phyloP scores from a whole-genome alignment of 148 eudicot species.

The Nyssa sinensis region DNA sequence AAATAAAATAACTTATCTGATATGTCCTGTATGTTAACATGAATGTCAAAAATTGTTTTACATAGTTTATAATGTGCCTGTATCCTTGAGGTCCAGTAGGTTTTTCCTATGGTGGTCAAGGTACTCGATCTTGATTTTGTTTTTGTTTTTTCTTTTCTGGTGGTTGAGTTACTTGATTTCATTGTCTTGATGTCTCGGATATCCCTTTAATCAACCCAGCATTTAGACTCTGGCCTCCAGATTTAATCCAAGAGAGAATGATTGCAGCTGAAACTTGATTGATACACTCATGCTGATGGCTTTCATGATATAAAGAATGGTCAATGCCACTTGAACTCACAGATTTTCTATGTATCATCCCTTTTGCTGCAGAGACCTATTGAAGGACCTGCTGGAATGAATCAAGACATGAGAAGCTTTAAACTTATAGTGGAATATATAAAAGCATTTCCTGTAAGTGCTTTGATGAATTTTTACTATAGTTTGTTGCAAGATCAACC shows the following conservation, averaged over 20 bases:
- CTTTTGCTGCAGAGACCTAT: conserved; percentile 56
- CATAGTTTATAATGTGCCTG: no score
- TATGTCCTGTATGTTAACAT: no score
- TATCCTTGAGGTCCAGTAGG: no score
- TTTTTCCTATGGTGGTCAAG: no score
- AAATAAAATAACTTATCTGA: no score
- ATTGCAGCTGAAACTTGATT: conserved; percentile 1
- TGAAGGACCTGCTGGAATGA: conserved; percentile 59
- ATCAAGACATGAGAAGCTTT: conserved; percentile 86
- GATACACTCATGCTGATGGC: neutral
- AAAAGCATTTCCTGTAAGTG: conserved; percentile 91
- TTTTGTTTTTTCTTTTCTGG: neutral
- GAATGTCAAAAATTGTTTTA: no score
- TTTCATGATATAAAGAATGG: neutral
- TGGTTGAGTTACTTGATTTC: neutral
- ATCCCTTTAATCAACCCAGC: neutral
- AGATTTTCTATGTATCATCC: conserved; percentile 10
- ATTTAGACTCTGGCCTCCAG: conserved; percentile 11
- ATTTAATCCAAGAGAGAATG: neutral
- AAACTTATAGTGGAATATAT: conserved; percentile 80
- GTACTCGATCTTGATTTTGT: neutral
- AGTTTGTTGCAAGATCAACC: neutral
- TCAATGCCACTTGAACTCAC: conserved; percentile 5
- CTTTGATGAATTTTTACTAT: neutral
- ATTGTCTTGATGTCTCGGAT: no score